phyloP scores from a whole-genome alignment of 2,329 filamentous ascomycete genomes.

The Esteya vermicola region DNA sequence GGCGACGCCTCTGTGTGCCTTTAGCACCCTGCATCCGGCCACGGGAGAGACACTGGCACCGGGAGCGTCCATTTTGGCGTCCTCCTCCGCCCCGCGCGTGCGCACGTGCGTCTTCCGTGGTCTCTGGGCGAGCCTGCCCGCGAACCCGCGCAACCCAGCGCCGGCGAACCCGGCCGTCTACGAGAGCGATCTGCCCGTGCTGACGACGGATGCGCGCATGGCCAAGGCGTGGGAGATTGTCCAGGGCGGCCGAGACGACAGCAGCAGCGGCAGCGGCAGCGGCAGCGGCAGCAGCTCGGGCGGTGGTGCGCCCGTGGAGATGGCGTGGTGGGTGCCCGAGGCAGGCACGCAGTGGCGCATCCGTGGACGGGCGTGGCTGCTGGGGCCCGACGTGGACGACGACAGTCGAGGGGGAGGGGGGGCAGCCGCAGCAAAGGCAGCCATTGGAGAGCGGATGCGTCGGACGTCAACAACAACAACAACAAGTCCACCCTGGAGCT shows the following conservation, averaged over 20 bases:
- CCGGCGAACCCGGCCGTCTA: conserved; percentile 56
- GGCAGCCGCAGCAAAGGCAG: conserved; percentile 56
- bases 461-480: conserved; percentile 16
- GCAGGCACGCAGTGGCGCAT: conserved; percentile 72
- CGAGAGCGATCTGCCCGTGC: conserved; percentile 63
- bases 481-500: conserved; percentile 49
- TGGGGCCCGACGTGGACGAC: conserved; percentile 47
- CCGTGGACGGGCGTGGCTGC: conserved; percentile 59
- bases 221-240: conserved; percentile 64
- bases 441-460: conserved; percentile 42
- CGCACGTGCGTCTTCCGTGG: conserved; percentile 77
- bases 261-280: conserved; percentile 16
- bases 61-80: no score
- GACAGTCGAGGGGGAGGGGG: conserved; percentile 24
- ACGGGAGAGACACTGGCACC: background rate
- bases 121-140: conserved; percentile 62
- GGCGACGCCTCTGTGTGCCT: conserved; percentile 31
- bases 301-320: conserved; percentile 43
- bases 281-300: conserved; percentile 53
- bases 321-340: conserved; percentile 79
- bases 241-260: conserved; percentile 30
- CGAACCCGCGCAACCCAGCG: conserved; percentile 59
- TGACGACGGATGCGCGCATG: conserved; percentile 85
- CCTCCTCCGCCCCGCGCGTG: conserved; percentile 36
- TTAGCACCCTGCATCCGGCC: conserved; percentile 31